These are phyloP conservation scores for Citrullus mucosospermus DNA, from an alignment of 306 rosid genomes.

Conservation along the genomic window DNA sequence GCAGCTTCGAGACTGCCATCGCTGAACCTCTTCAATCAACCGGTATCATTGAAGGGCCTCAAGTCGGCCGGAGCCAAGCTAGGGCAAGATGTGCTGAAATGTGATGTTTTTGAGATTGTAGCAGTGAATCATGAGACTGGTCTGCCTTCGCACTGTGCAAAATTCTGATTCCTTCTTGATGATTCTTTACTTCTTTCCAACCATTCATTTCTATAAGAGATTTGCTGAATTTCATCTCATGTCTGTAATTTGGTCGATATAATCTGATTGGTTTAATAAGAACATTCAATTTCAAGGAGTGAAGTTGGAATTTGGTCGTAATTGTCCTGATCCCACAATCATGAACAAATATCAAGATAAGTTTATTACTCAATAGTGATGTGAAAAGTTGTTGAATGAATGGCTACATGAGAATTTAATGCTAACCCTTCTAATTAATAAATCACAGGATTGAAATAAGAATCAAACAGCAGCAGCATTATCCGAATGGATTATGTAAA, in stretches of 20 bases:
- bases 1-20: slow-evolving; percentile 72
- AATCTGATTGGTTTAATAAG: neutral
- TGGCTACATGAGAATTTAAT: neutral
- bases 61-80: slow-evolving; percentile 86
- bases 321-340: neutral
- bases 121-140: slow-evolving; percentile 65
- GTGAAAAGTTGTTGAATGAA: neutral
- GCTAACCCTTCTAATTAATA: neutral
- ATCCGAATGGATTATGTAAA: neutral
- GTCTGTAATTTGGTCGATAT: neutral
- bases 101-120: slow-evolving; percentile 73
- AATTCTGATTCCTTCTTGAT: slow-evolving; percentile 36
- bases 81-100: slow-evolving; percentile 76
- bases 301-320: neutral
- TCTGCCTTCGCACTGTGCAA: slow-evolving; percentile 53
- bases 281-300: neutral
- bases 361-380: neutral
- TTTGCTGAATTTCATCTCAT: neutral
- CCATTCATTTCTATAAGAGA: neutral
- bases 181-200: slow-evolving; percentile 19
- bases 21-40: slow-evolving; percentile 72
- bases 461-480: neutral
- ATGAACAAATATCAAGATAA: neutral
- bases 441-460: neutral
- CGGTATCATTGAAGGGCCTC: slow-evolving; percentile 71